Evolutionary conservation across 306 rosid species (phyloP).

Genomic region (Cucurbita moschata): DNA sequence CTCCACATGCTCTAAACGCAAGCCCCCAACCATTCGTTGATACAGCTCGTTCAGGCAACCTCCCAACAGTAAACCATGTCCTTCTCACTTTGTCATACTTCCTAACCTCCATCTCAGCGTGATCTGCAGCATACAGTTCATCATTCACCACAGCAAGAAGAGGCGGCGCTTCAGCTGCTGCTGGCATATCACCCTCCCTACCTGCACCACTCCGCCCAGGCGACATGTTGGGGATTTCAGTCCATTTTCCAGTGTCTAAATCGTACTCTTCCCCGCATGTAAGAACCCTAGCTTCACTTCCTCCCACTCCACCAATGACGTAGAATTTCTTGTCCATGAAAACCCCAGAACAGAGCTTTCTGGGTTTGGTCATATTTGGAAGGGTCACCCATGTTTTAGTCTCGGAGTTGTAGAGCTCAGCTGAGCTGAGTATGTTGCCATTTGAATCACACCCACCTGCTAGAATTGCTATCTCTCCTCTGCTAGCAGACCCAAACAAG

Average conservation of each 20-base stretch:
- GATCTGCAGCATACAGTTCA: conserved; percentile 71
- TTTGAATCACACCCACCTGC: conserved; percentile 89
- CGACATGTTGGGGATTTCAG: conserved; percentile 75
- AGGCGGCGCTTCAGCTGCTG: conserved; percentile 77
- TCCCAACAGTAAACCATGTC: conserved; percentile 50
- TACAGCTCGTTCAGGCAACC: conserved; percentile 61
- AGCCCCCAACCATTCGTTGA: conserved; percentile 98
- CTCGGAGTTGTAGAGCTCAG: conserved; percentile 77
- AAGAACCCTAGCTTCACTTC: conserved; percentile 46
- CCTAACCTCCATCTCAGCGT: conserved; percentile 76
- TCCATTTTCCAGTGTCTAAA: conserved; percentile 54
- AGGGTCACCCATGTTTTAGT: conserved; percentile 52
- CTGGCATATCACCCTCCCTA: conserved; percentile 40
- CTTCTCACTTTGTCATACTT: conserved; percentile 46
- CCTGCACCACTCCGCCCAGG: conserved; percentile 44
- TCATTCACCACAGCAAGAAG: conserved; percentile 75
- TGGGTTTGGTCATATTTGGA: conserved; percentile 57
- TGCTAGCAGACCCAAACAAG: conserved; percentile 88
- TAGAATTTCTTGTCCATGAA: conserved; percentile 77
- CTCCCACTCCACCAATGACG: conserved; percentile 81
- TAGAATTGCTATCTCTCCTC: conserved; percentile 74
- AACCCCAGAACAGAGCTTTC: conserved; percentile 91
- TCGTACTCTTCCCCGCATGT: conserved; percentile 76
- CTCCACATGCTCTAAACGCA: conserved; percentile 87
- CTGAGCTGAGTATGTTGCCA: conserved; percentile 55